Evolutionary conservation across 2,329 filamentous ascomycete species (phyloP).

Genomic region (Ophiostoma quercus): DNA sequence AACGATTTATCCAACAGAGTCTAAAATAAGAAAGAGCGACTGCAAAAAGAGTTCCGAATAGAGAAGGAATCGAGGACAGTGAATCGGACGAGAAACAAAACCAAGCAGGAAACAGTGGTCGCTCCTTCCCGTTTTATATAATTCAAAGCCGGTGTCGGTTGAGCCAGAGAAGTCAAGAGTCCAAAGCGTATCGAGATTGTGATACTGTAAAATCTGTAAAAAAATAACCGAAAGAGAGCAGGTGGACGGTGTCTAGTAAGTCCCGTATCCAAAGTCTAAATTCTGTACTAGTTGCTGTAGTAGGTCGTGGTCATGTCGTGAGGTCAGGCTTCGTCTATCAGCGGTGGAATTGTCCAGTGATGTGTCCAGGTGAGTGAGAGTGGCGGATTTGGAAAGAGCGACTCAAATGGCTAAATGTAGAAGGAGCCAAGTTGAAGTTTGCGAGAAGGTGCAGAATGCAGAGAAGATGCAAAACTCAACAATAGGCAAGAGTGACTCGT

Average conservation of each 20-base stretch:
- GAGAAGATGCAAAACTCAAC: not conserved
- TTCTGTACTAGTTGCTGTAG: not conserved
- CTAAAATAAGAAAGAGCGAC: not conserved
- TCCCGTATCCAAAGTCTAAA: not conserved
- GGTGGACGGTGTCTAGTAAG: not conserved
- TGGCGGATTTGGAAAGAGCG: slow-evolving; percentile 19
- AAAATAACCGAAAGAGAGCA: not conserved
- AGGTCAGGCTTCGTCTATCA: not conserved
- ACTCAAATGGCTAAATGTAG: not conserved
- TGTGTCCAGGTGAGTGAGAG: slow-evolving; percentile 18
- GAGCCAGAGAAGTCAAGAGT: not conserved
- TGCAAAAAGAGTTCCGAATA: not conserved
- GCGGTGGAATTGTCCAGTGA: slow-evolving; percentile 15
- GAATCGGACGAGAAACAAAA: not conserved
- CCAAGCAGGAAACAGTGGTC: slow-evolving; percentile 8
- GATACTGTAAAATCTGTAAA: not conserved
- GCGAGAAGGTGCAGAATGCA: too few species aligned
- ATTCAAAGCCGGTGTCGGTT: not conserved
- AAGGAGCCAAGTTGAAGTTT: not conserved
- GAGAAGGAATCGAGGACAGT: not conserved
- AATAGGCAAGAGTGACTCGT: not conserved
- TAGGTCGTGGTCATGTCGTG: not conserved
- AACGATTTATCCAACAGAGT: not conserved
- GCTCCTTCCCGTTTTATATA: slow-evolving; percentile 22
- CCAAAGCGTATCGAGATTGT: not conserved